Conservation (phyloP, 345 rosid genomes). For the Lepidium didymum region DNA sequence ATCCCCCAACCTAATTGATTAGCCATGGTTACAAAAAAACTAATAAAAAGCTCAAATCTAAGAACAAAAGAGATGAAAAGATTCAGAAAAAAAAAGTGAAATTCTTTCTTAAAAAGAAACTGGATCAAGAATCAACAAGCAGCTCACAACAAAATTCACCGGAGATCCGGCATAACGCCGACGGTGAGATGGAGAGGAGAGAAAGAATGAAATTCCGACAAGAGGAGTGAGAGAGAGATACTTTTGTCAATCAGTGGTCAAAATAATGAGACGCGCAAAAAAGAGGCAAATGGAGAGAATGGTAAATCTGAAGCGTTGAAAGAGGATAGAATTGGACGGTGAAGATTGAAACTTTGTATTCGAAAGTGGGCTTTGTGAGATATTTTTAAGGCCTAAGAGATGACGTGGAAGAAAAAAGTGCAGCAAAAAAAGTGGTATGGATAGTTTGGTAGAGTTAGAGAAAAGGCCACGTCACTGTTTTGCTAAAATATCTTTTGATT, state of each 20-base stretch:
- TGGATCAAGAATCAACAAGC: background rate
- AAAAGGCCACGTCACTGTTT: slow-evolving; percentile 48
- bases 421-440: slow-evolving; percentile 18
- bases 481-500: slow-evolving; percentile 7
- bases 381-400: slow-evolving; percentile 7
- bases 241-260: slow-evolving; percentile 10
- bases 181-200: background rate
- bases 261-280: slow-evolving; percentile 6
- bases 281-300: background rate
- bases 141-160: slow-evolving; percentile 8
- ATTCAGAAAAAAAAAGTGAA: background rate
- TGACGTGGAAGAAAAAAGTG: slow-evolving; percentile 44
- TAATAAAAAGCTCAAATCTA: background rate
- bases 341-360: background rate
- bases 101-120: background rate
- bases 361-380: slow-evolving; percentile 1
- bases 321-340: slow-evolving; percentile 13
- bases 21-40: slow-evolving; percentile 5
- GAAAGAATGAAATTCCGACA: slow-evolving; percentile 5
- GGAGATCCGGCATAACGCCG: slow-evolving; percentile 17
- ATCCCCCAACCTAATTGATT: slow-evolving; percentile 5
- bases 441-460: slow-evolving; percentile 55
- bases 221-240: background rate
- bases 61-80: background rate
- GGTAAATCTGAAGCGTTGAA: slow-evolving; percentile 13